Conservation (phyloP, 331 rosid genomes). For the Dryas integrifolia region DNA sequence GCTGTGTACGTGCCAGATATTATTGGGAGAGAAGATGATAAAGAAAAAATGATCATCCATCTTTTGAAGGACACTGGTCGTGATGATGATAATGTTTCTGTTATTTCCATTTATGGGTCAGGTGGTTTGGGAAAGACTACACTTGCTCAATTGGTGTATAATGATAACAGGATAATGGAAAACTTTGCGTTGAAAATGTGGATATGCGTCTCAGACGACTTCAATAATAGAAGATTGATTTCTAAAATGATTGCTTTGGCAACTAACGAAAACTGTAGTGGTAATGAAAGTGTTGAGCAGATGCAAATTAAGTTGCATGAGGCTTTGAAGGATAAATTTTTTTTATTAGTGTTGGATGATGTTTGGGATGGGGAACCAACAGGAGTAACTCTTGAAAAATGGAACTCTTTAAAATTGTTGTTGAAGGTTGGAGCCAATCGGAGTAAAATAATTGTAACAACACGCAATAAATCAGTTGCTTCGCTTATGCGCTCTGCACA, state of each 20-base stretch:
- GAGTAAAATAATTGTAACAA: slow-evolving; percentile 5
- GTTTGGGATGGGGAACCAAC: slow-evolving; percentile 8
- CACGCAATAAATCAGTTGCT: neutral
- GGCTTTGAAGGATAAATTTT: neutral
- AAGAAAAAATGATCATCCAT: neutral
- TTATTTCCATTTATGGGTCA: slow-evolving; percentile 23
- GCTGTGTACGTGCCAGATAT: slow-evolving; percentile 2
- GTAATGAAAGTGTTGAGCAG: neutral
- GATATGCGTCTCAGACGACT: slow-evolving; percentile 20
- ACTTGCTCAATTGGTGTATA: slow-evolving; percentile 15
- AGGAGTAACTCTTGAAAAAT: neutral
- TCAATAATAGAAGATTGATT: neutral
- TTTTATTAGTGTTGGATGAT: slow-evolving; percentile 19
- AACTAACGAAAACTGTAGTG: neutral
- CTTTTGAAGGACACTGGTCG: neutral
- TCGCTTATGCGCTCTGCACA: neutral
- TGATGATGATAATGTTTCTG: neutral
- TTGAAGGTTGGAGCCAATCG: neutral
- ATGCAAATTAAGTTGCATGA: neutral
- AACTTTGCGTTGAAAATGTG: slow-evolving; percentile 10
- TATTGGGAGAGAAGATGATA: slow-evolving; percentile 21
- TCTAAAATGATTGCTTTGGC: neutral
- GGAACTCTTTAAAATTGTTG: neutral
- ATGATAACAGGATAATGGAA: slow-evolving; percentile 5
- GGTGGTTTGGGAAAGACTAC: slow-evolving; percentile 30